Base-by-base conservation (phyloP, 306 rosid genomes). In the Prosopis cineraria region DNA sequence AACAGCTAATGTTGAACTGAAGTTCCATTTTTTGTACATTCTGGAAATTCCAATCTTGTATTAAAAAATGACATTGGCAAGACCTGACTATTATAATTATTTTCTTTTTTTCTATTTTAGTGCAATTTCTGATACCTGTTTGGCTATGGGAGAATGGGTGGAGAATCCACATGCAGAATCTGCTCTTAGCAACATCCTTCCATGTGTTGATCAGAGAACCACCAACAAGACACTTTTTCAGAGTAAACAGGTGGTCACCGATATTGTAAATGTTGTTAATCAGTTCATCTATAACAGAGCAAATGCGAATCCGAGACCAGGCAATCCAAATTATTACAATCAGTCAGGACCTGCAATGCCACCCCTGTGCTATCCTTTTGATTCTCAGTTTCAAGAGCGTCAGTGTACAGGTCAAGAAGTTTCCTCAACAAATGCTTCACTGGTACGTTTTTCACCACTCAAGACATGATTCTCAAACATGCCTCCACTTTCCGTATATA, bases 111-210 rank as follows among this genome's bases (percentile, higher is more conserved):
- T 73, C 19, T 64, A 75, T 75, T 81, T 56, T 84, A 95, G 98
- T 76, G 79, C 98, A 71, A 91, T 95, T 75, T 92, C 97, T 67
- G 98, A 95, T 83, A 91, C 98, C 33, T 92, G 98, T 76, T 69
- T 92, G 89, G 97, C 99, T 68, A 95, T 95, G 98, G 96, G 87
- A 62, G 98, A 95, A 78, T 95, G 99, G 99, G 98, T 95, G 47
- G 98, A 85, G 41, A 85, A 91, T 83, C 97, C 99, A 45, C 97
- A 84, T 4, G 86, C 94, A 16, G 97, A 91, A 84, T 91, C 98
- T 59, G 93, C 99, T 79, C 99, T 95, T 69, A 87, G 96, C 87
- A 82, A 86, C 72, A 82, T 95, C 78, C 98, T 95, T 76, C 99
- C 99, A 3, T 95, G 99, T 45, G 98, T 95, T 72, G 98, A 95